These are phyloP conservation scores for Aurifilum marmelostoma DNA, from an alignment of 2,329 filamentous ascomycete species.

Conservation along the genomic window DNA sequence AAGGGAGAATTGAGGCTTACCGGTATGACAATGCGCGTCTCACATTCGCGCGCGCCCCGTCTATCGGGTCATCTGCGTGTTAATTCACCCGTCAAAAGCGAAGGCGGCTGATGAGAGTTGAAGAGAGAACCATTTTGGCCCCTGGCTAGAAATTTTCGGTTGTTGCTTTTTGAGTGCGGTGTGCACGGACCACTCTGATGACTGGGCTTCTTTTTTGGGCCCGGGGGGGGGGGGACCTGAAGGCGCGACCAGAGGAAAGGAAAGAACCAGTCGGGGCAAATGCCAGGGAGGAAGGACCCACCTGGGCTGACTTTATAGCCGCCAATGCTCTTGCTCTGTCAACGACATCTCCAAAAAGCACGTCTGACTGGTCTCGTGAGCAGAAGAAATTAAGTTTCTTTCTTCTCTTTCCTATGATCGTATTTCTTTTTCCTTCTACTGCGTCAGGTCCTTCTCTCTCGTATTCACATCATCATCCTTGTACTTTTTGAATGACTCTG, in stretches of 20 bases:
- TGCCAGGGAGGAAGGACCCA: not conserved
- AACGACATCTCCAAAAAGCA: not conserved
- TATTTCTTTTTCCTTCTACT: not conserved
- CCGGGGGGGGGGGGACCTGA: no score
- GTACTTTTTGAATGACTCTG: not conserved
- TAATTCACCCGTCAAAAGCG: no score
- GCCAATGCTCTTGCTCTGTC: not conserved
- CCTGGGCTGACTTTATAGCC: not conserved
- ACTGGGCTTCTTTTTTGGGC: not conserved
- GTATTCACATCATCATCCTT: not conserved
- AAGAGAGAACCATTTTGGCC: not conserved
- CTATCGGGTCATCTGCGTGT: not conserved
- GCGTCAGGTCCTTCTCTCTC: not conserved
- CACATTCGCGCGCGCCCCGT: not conserved
- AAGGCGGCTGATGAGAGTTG: not conserved
- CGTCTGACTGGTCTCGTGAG: not conserved
- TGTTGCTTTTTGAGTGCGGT: constrained; percentile 18
- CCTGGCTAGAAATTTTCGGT: constrained; percentile 12
- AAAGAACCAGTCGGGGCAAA: not conserved
- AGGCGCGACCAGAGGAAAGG: no score
- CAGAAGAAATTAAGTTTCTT: not conserved
- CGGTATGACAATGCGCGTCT: not conserved
- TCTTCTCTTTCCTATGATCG: not conserved
- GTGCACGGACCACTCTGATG: constrained; percentile 22
- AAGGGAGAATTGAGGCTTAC: constrained; percentile 3